Percentiles rank a stretch among this genome's conserved stretches.
These are phyloP conservation scores for Antarctomyces pellizariae DNA, from an alignment of 495 filamentous ascomycete species.

Conservation along the genomic window DNA sequence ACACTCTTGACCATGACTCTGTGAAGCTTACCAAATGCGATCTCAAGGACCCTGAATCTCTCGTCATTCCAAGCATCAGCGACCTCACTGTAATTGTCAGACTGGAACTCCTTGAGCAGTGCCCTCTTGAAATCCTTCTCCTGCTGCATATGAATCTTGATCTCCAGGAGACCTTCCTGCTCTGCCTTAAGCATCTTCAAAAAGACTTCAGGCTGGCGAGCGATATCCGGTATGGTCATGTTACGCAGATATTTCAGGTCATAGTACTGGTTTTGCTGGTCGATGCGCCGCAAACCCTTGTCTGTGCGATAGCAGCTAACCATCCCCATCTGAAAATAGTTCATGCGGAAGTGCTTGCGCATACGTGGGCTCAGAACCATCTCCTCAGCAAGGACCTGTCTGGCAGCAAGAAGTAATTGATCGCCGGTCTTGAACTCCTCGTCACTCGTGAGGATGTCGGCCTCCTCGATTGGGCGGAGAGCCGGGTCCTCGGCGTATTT, in stretches of 20 bases:
- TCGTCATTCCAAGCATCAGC: conserved; percentile 89
- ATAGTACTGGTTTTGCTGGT: conserved; percentile 87
- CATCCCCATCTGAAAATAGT: conserved; percentile 58
- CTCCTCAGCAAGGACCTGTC: conserved; percentile 77
- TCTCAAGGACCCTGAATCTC: conserved; percentile 59
- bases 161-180: conserved; percentile 72
- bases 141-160: conserved; percentile 51
- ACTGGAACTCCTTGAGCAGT: conserved; percentile 62
- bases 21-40: conserved; percentile 63
- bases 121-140: conserved; percentile 46
- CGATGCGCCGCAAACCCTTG: conserved; percentile 82
- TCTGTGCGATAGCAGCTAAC: conserved; percentile 79
- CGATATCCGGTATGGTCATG: conserved; percentile 59
- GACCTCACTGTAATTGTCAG: conserved; percentile 82
- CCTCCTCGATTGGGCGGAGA: conserved; percentile 57
- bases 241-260: conserved; percentile 93
- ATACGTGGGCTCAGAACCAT: conserved; percentile 70
- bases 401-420: conserved; percentile 53
- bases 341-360: conserved; percentile 61
- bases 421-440: conserved; percentile 55
- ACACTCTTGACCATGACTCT: conserved; percentile 67
- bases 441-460: conserved; percentile 46
- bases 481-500: conserved; percentile 64
- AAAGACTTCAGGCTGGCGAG: conserved; percentile 64
- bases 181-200: conserved; percentile 93